phyloP scores from a whole-genome alignment of 2,329 filamentous ascomycete species.

The Lasiodiplodia sp. region DNA sequence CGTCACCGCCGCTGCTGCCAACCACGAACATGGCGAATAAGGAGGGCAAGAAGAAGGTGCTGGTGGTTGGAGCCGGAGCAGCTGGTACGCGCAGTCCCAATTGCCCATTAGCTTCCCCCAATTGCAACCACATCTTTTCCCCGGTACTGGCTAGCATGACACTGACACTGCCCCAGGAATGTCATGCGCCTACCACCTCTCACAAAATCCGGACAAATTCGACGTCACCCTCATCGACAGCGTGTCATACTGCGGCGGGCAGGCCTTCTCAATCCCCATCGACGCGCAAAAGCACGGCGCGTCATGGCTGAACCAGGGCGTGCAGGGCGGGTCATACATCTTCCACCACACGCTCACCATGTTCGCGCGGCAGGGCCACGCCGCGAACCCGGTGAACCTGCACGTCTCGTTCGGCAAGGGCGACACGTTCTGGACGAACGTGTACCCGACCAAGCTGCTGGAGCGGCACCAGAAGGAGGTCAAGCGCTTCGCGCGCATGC shows the following conservation, averaged over 20 bases:
- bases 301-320: conserved; percentile 67
- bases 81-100: conserved; percentile 40
- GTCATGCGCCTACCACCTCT: conserved; percentile 72
- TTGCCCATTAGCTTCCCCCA: not conserved
- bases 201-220: conserved; percentile 70
- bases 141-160: not conserved
- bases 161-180: conserved; percentile 49
- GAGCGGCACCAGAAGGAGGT: conserved; percentile 64
- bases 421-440: conserved; percentile 70
- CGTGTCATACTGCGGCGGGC: conserved; percentile 65
- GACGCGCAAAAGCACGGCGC: conserved; percentile 65
- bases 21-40: conserved; percentile 22
- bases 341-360: conserved; percentile 73
- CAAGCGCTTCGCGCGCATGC: conserved; percentile 60
- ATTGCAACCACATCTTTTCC: conserved; percentile 1
- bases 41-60: conserved; percentile 44
- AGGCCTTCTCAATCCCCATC: conserved; percentile 65
- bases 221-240: conserved; percentile 66
- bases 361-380: conserved; percentile 64
- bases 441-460: conserved; percentile 67
- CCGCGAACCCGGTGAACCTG: conserved; percentile 64
- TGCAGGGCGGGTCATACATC: conserved; percentile 70
- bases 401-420: conserved; percentile 71
- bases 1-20: conserved; percentile 16
- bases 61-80: conserved; percentile 50